Evolutionary conservation across 2,329 filamentous ascomycete species (phyloP), one percentile per base, ranked within the genome.

Genomic region (Chaetomium strumarium): DNA sequence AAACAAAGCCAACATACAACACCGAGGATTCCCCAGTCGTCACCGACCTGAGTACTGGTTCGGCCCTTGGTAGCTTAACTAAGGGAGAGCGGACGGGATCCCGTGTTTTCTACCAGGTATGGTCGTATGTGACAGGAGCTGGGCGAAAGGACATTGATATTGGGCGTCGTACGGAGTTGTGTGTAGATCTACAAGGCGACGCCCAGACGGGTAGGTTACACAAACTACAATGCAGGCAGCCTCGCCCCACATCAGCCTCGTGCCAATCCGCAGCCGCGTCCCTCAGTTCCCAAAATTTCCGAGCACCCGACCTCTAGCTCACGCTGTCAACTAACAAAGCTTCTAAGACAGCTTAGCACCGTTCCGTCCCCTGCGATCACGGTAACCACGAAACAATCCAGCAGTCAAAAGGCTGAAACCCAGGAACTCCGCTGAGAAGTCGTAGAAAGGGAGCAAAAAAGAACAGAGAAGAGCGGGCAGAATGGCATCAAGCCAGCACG

Each of bases 401-500:
- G 24, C 24, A 7, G 4, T 6, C 3, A 34, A 34, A 11, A 10
- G 13, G 9, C 5, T 3, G 13, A 6, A 39, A 39, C 10, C 37
- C 13, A 16, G 16, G 8, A 4, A 38, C 16, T n/a, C 9, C 4
- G 16, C 12, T 2, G 19, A 41, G 7, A 41, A 41, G 12, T 19
- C 8, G 12, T 11, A 12, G 20, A 39, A 45, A 34, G 9, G 30
- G 30, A 11, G 41, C 44, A 29, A 33, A 14, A 44, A 39, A 20
- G 24, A 40, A 14, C 36, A 49, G 29, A 46, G 40, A n/a, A 42
- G 9, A 14, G 39, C 20, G 40, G 41, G 33, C 14, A 54, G 46
- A 16, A 86, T 89, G 81, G 76, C 85, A 38, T 79, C 82, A 61
- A 76, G 71, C 63, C 81, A 83, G 64, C 81, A 83, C 71, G 81